Conservation (phyloP, 495 filamentous ascomycete genomes). For the Tetracladium marchalianum region DNA sequence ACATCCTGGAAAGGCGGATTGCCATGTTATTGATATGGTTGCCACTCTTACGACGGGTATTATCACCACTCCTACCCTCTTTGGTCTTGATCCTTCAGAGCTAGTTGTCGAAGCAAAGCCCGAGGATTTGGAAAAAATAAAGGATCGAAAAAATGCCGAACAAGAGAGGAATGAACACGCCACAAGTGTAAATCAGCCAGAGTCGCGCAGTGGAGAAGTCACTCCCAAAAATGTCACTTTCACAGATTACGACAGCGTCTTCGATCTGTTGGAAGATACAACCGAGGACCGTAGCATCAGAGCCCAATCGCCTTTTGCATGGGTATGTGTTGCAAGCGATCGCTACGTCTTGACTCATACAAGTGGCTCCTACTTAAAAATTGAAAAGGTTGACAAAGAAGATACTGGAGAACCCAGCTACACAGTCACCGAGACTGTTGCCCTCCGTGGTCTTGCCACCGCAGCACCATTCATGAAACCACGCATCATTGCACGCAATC, state of each 20-base stretch:
- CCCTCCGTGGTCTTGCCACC: conserved; percentile 17
- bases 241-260: conserved; percentile 81
- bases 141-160: conserved; percentile 34
- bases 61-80: conserved; percentile 81
- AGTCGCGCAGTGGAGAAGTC: neutral
- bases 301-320: conserved; percentile 58
- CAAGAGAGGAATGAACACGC: conserved; percentile 19
- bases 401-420: conserved; percentile 2
- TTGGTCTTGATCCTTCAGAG: conserved; percentile 84
- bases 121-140: conserved; percentile 43
- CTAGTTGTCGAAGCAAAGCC: conserved; percentile 53
- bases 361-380: conserved; percentile 47
- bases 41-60: conserved; percentile 71
- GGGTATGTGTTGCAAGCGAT: conserved; percentile 62
- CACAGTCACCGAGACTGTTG: conserved; percentile 17
- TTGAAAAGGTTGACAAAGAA: conserved; percentile 37
- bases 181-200: neutral
- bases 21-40: conserved; percentile 96
- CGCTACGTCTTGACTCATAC: conserved; percentile 56
- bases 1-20: conserved; percentile 70
- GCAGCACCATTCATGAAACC: conserved; percentile 56
- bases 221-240: conserved; percentile 45
- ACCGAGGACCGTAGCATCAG: conserved; percentile 70
- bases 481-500: conserved; percentile 47
- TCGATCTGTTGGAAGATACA: conserved; percentile 79